Evolutionary conservation across 208 protist genomes (phyloP).

Genomic region (Trypanosoma caninum): DNA sequence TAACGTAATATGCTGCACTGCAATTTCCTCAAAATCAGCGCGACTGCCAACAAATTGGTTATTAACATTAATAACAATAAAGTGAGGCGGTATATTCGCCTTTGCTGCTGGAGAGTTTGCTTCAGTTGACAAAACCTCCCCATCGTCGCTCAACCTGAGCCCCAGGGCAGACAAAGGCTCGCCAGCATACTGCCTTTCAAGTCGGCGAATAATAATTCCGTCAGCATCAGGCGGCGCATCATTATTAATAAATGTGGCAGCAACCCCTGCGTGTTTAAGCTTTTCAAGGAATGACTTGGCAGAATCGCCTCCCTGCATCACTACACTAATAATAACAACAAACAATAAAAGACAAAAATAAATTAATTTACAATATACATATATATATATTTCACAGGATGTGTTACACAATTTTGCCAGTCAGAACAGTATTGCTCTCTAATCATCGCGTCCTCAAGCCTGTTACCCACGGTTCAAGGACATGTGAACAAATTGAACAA

Average conservation of each 20-base stretch:
- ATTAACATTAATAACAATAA: slow-evolving; percentile 76
- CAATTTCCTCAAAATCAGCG: slow-evolving; percentile 43
- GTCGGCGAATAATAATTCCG: slow-evolving; percentile 43
- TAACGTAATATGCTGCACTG: slow-evolving; percentile 43
- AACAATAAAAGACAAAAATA: slow-evolving; percentile 11
- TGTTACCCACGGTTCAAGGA: no score
- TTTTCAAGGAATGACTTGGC: slow-evolving; percentile 56
- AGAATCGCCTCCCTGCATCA: slow-evolving; percentile 20
- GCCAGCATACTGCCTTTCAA: slow-evolving; percentile 53
- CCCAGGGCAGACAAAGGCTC: slow-evolving; percentile 59
- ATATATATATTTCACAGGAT: not conserved
- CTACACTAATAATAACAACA: slow-evolving; percentile 3
- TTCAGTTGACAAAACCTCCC: slow-evolving; percentile 43
- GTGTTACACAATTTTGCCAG: no score
- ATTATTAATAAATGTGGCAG: slow-evolving; percentile 46
- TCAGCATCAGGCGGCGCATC: slow-evolving; percentile 44
- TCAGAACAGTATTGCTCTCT: no score
- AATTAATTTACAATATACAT: no score
- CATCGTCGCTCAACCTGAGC: slow-evolving; percentile 66
- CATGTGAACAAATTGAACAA: no score
- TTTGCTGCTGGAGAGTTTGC: slow-evolving; percentile 40
- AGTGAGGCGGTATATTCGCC: slow-evolving; percentile 58
- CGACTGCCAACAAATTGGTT: slow-evolving; percentile 65
- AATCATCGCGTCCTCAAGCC: no score
- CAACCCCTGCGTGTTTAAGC: slow-evolving; percentile 45